Evolutionary conservation across 441 rosid species (phyloP).

Genomic region (Pelargonium myrrhifolium): DNA sequence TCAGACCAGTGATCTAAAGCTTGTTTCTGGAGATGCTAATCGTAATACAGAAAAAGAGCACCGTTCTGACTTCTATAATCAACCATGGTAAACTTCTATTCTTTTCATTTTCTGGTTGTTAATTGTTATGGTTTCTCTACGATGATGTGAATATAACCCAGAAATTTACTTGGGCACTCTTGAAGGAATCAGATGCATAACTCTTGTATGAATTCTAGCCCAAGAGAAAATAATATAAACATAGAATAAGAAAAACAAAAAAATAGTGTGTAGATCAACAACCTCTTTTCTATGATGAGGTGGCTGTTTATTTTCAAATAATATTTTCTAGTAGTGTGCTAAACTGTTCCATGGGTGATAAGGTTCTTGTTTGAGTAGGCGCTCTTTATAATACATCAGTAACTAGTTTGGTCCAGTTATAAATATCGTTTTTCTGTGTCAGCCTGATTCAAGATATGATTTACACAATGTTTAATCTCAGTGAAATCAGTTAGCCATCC

Average conservation of each 20-base stretch:
- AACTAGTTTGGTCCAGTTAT: no score
- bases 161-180: background rate
- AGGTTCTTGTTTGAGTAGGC: background rate
- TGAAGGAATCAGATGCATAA: background rate
- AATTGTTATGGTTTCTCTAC: background rate
- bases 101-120: constrained; percentile 9
- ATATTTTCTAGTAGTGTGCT: constrained; percentile 1
- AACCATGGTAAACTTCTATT: constrained; percentile 66
- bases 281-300: background rate
- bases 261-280: background rate
- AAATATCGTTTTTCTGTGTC: background rate
- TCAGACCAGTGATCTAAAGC: constrained; percentile 82
- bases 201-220: background rate
- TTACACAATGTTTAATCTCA: no score
- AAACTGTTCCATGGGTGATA: constrained; percentile 7
- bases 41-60: constrained; percentile 83
- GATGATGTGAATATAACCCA: background rate
- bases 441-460: background rate
- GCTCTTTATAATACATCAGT: background rate
- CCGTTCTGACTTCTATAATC: constrained; percentile 82
- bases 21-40: constrained; percentile 75
- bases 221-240: background rate
- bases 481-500: no score
- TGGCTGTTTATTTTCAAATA: background rate
- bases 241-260: background rate